phyloP scores from a whole-genome alignment of 495 filamentous ascomycete genomes.

The Podospora didyma region DNA sequence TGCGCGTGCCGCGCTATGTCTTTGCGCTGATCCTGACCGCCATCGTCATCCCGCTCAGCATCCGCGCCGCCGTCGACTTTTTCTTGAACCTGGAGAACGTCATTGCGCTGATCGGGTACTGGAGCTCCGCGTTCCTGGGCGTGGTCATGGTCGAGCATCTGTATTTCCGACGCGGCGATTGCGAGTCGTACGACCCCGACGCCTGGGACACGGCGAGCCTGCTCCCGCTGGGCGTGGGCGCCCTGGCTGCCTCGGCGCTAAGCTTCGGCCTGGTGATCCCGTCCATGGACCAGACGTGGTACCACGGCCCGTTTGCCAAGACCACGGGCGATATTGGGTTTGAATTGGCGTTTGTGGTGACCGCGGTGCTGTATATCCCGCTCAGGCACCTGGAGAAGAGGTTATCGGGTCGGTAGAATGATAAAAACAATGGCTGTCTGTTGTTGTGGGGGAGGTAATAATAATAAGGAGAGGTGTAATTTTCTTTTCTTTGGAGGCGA shows the following conservation, averaged over 20 bases:
- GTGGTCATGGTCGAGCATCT: conserved; percentile 48
- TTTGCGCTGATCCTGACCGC: conserved; percentile 48
- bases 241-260: conserved; percentile 33
- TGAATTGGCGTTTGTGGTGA: conserved; percentile 50
- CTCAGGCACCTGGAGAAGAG: conserved; percentile 38
- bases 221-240: conserved; percentile 46
- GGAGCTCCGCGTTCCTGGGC: conserved; percentile 50
- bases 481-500: too few relatives aligned
- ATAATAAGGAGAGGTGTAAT: too few relatives aligned
- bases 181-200: conserved; percentile 37
- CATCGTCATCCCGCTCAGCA: conserved; percentile 49
- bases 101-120: conserved; percentile 52
- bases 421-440: too few relatives aligned
- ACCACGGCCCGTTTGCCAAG: conserved; percentile 49
- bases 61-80: conserved; percentile 48
- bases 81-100: conserved; percentile 52
- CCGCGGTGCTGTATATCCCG: conserved; percentile 44
- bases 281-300: conserved; percentile 55
- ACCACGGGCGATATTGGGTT: conserved; percentile 57
- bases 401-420: not conserved
- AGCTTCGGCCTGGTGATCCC: conserved; percentile 48
- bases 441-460: too few relatives aligned
- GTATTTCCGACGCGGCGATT: conserved; percentile 36
- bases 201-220: conserved; percentile 44
- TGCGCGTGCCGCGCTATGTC: conserved; percentile 47